Conservation (phyloP, 1,284 basidiomycete species). For the Chiua sp. region DNA sequence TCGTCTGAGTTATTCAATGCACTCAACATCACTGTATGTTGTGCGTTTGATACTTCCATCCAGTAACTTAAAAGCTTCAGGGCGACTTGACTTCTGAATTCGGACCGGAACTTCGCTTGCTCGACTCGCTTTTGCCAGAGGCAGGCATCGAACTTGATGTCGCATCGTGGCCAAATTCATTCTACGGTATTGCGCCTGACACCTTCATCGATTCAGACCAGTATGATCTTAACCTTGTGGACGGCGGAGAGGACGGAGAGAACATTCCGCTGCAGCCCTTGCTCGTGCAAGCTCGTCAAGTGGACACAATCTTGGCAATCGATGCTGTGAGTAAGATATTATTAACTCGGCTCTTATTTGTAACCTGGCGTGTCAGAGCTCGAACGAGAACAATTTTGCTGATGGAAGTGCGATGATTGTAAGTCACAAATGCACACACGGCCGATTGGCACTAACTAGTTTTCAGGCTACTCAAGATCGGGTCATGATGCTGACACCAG, state of each 20-base stretch:
- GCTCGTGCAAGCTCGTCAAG: slow-evolving; percentile 52
- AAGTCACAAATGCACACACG: slow-evolving; percentile 18
- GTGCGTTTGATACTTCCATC: not conserved
- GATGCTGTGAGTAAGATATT: slow-evolving; percentile 45
- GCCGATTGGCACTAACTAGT: not conserved
- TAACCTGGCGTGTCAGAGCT: slow-evolving; percentile 25
- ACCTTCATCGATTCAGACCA: slow-evolving; percentile 45
- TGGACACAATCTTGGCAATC: slow-evolving; percentile 60
- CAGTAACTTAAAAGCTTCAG: slow-evolving; percentile 6
- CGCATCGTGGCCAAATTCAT: slow-evolving; percentile 47
- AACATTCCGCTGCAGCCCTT: slow-evolving; percentile 58
- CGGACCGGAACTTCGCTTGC: slow-evolving; percentile 30
- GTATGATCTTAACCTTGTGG: slow-evolving; percentile 41
- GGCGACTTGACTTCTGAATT: slow-evolving; percentile 22
- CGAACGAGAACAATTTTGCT: slow-evolving; percentile 41
- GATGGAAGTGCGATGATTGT: slow-evolving; percentile 49
- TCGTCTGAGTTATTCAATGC: slow-evolving; percentile 50
- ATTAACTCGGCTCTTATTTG: not conserved
- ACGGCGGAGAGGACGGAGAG: slow-evolving; percentile 51
- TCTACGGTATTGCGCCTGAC: slow-evolving; percentile 42
- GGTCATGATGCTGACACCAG: slow-evolving; percentile 38
- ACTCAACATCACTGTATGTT: slow-evolving; percentile 40
- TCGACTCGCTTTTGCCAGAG: slow-evolving; percentile 33
- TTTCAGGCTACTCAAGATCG: slow-evolving; percentile 46
- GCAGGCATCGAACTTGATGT: slow-evolving; percentile 31